Evolutionary conservation across 1,284 basidiomycete species (phyloP).

Genomic region (Heterobasidion occidentale): DNA sequence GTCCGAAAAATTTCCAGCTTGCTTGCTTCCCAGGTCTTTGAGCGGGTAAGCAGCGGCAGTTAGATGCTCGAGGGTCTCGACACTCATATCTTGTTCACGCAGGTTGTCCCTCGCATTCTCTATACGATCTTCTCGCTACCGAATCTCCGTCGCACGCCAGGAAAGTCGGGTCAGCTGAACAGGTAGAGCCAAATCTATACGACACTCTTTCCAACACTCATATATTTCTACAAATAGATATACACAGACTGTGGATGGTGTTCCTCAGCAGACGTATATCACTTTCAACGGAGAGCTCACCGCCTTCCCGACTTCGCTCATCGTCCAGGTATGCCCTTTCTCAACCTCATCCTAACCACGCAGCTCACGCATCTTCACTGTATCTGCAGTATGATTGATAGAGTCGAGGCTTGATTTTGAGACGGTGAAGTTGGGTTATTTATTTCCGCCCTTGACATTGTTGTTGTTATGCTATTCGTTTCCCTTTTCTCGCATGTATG

Average conservation of each 20-base stretch:
- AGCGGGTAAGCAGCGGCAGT: conserved; percentile 24
- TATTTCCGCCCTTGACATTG: background rate
- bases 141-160: conserved; percentile 35
- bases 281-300: conserved; percentile 15
- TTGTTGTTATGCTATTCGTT: background rate
- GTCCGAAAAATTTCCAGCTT: conserved; percentile 21
- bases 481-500: no score
- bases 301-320: conserved; percentile 21
- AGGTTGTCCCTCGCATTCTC: conserved; percentile 35
- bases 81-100: background rate
- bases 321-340: conserved; percentile 19
- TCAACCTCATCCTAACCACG: background rate
- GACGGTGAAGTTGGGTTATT: no score
- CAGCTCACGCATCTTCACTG: background rate
- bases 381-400: background rate
- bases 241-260: conserved; percentile 13
- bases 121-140: conserved; percentile 40
- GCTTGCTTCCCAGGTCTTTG: conserved; percentile 33
- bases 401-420: background rate
- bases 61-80: conserved; percentile 1
- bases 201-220: background rate
- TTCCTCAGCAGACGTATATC: conserved; percentile 16
- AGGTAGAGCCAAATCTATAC: conserved; percentile 12
- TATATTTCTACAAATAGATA: conserved; percentile 8
- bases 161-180: conserved; percentile 36